A percentile compares a stretch with the other conserved stretches of the same genome.
Conservation (phyloP, 2,329 filamentous ascomycete genomes). For the Microcera coccophila region DNA sequence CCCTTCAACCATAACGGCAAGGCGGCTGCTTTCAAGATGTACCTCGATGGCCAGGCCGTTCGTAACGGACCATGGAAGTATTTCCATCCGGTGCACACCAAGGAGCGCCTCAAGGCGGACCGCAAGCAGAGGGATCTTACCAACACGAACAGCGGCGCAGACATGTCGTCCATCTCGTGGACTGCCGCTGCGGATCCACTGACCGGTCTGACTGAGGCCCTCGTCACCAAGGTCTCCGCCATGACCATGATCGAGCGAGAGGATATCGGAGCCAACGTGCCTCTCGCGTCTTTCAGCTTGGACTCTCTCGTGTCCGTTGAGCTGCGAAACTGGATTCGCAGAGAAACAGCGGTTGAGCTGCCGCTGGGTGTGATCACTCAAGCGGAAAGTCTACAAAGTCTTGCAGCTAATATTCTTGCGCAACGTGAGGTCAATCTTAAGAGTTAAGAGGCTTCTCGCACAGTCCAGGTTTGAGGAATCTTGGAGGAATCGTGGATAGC, state of each 20-base stretch:
- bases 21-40: not conserved
- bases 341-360: constrained; percentile 22
- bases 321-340: constrained; percentile 25
- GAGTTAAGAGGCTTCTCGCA: no score
- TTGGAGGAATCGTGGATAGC: no score
- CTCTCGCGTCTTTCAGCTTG: constrained; percentile 12
- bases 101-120: not conserved
- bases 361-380: constrained; percentile 29
- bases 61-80: not conserved
- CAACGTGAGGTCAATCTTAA: no score
- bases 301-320: constrained; percentile 31
- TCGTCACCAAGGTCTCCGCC: constrained; percentile 9
- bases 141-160: not conserved
- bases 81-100: not conserved
- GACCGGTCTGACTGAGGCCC: constrained; percentile 1
- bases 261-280: constrained; percentile 6
- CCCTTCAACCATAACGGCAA: not conserved
- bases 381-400: constrained; percentile 21
- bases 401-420: no score
- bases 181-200: constrained; percentile 3
- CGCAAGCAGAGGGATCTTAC: not conserved
- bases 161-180: not conserved
- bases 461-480: no score
- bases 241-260: constrained; percentile 14
- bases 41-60: not conserved